Evolutionary conservation across 768 basidiomycete genomes (phyloP).

Genomic region (Hortiboletus flavorubellus): DNA sequence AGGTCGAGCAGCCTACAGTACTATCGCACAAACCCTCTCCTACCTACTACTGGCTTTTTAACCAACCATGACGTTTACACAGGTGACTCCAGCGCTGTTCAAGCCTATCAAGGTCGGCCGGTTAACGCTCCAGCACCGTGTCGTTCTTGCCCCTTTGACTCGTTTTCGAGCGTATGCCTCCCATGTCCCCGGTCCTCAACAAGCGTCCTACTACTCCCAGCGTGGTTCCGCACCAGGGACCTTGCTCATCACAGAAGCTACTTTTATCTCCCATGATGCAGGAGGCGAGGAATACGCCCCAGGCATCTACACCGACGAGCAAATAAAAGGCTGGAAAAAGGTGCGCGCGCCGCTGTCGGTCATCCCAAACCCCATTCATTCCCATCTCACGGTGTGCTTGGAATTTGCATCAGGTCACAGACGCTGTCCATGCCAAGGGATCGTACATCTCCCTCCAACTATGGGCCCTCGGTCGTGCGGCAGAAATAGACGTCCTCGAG

Average conservation of each 20-base stretch:
- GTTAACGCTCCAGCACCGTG: too few relatives aligned
- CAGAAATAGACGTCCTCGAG: slow-evolving; percentile 31
- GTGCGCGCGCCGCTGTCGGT: slow-evolving; percentile 14
- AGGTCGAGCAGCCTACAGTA: too few relatives aligned
- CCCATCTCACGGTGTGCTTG: not conserved
- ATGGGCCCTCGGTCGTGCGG: slow-evolving; percentile 57
- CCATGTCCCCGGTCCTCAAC: too few relatives aligned
- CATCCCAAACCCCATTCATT: not conserved
- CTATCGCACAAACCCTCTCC: not conserved
- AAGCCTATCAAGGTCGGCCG: slow-evolving; percentile 37
- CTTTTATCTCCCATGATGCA: not conserved
- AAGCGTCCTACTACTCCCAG: too few relatives aligned
- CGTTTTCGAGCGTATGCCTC: too few relatives aligned
- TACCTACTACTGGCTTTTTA: not conserved
- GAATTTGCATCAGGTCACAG: slow-evolving; percentile 40
- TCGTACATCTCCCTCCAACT: not conserved
- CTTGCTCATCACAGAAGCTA: not conserved
- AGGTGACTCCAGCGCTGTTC: slow-evolving; percentile 35
- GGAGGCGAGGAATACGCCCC: slow-evolving; percentile 26
- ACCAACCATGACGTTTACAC: not conserved
- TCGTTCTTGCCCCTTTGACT: too few relatives aligned
- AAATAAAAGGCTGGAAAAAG: slow-evolving; percentile 49
- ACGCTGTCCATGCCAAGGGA: slow-evolving; percentile 35
- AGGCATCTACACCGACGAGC: slow-evolving; percentile 35
- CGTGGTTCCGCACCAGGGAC: not conserved